These are phyloP conservation scores for Boletus pseudopeckii DNA, from an alignment of 768 basidiomycete genomes.

Conservation along the genomic window DNA sequence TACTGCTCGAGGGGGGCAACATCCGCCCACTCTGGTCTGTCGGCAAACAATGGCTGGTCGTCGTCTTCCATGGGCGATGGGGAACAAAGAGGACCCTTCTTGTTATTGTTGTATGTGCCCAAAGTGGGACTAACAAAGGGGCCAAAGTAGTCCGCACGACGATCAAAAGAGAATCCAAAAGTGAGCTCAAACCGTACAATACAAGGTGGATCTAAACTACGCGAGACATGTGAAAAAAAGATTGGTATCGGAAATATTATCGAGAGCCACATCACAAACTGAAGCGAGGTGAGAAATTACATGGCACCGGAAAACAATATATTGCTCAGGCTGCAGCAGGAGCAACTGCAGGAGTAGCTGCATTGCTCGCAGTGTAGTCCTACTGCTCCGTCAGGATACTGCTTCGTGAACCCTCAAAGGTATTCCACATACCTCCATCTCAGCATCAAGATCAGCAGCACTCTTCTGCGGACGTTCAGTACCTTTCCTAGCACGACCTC, in stretches of 20 bases:
- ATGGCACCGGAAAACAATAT: slow-evolving; percentile 3
- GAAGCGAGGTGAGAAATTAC: neutral
- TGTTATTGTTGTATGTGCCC: neutral
- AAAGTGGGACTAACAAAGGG: neutral
- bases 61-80: slow-evolving; percentile 12
- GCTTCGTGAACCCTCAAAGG: neutral
- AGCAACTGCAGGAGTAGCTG: slow-evolving; percentile 43
- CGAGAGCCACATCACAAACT: slow-evolving; percentile 7
- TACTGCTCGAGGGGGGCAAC: slow-evolving; percentile 77
- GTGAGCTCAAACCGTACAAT: slow-evolving; percentile 15
- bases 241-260: slow-evolving; percentile 25
- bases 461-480: slow-evolving; percentile 69
- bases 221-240: slow-evolving; percentile 6
- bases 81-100: neutral
- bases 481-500: slow-evolving; percentile 43
- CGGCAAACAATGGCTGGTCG: slow-evolving; percentile 43
- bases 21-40: slow-evolving; percentile 76
- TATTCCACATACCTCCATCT: slow-evolving; percentile 79
- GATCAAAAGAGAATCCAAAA: neutral
- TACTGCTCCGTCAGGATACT: slow-evolving; percentile 23
- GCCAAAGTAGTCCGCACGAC: neutral
- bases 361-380: slow-evolving; percentile 67
- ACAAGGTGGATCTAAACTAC: slow-evolving; percentile 24
- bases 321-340: slow-evolving; percentile 34
- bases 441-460: slow-evolving; percentile 90